A percentile compares a stretch with the other conserved stretches of the same genome.
Evolutionary conservation across 148 eudicot species (phyloP).

Genomic region (Amaranthus hypochondriacus): DNA sequence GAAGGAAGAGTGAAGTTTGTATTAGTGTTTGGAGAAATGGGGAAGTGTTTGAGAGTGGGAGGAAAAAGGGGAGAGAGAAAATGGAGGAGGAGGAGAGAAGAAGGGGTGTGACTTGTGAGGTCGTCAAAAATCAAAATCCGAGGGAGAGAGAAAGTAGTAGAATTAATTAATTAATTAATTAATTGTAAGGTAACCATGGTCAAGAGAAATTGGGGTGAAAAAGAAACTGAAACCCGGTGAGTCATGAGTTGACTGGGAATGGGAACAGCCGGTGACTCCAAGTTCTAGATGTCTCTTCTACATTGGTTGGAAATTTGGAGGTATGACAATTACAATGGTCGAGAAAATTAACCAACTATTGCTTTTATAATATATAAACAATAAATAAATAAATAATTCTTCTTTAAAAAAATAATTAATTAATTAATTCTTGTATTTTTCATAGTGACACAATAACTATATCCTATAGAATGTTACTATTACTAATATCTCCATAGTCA

Average conservation of each 20-base stretch:
- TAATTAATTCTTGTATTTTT: too few relatives aligned
- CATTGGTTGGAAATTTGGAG: conserved; percentile 14
- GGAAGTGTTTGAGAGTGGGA: background rate
- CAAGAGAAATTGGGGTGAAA: conserved; percentile 8
- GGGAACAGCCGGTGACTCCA: conserved; percentile 9
- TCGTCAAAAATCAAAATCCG: background rate
- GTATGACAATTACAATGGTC: background rate
- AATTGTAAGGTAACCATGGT: conserved; percentile 1
- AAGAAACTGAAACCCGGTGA: background rate
- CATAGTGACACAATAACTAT: too few relatives aligned
- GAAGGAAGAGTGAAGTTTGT: background rate
- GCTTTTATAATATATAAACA: too few relatives aligned
- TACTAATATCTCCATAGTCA: too few relatives aligned
- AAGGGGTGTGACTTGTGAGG: conserved; percentile 12
- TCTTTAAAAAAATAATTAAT: too few relatives aligned
- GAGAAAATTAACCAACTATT: too few relatives aligned
- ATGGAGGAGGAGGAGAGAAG: background rate
- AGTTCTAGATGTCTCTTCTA: background rate
- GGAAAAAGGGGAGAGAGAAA: background rate
- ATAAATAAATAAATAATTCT: too few relatives aligned
- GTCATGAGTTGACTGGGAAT: conserved; percentile 11
- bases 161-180: background rate
- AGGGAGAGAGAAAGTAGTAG: background rate
- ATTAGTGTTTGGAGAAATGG: background rate
- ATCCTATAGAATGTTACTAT: too few relatives aligned